A percentile compares a stretch with the other conserved stretches of the same genome.
Evolutionary conservation across 148 eudicot species (phyloP).

Genomic region (Cornus suecica): DNA sequence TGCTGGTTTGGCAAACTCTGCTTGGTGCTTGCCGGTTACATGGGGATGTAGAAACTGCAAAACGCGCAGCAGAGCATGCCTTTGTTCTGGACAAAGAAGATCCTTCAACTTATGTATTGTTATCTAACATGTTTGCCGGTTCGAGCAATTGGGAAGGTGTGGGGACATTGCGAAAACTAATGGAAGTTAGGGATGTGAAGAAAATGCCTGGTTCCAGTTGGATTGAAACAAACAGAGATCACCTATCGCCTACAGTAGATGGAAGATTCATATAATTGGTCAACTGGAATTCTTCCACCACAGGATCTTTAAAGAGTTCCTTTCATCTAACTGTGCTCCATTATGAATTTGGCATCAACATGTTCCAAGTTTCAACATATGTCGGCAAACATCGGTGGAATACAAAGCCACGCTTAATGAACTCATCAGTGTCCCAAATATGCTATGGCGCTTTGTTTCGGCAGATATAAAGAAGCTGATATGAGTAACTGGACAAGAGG

Average conservation of each 20-base stretch:
- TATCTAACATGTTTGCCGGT: conserved; percentile 61
- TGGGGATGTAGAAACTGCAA: conserved; percentile 62
- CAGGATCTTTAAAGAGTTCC: too few relatives aligned
- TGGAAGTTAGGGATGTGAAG: conserved; percentile 44
- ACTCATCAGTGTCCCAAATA: too few relatives aligned
- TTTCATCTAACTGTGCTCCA: too few relatives aligned
- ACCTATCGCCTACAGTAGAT: neutral
- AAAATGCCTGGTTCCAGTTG: conserved; percentile 63
- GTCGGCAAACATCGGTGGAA: too few relatives aligned
- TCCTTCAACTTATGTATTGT: conserved; percentile 54
- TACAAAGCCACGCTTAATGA: too few relatives aligned
- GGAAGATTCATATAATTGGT: neutral
- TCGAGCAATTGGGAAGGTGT: conserved; percentile 47
- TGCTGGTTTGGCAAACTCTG: conserved; percentile 57
- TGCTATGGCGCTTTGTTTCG: too few relatives aligned
- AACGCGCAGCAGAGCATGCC: conserved; percentile 46
- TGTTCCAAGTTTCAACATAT: too few relatives aligned
- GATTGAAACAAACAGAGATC: conserved; percentile 21
- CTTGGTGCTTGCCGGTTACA: conserved; percentile 63
- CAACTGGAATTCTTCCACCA: too few relatives aligned
- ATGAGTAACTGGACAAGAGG: too few relatives aligned
- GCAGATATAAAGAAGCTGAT: too few relatives aligned
- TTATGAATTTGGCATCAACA: too few relatives aligned
- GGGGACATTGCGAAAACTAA: conserved; percentile 37
- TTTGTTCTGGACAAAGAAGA: conserved; percentile 36